Evolutionary conservation across 495 filamentous ascomycete species (phyloP).

Genomic region (Cercophora newfieldiana): DNA sequence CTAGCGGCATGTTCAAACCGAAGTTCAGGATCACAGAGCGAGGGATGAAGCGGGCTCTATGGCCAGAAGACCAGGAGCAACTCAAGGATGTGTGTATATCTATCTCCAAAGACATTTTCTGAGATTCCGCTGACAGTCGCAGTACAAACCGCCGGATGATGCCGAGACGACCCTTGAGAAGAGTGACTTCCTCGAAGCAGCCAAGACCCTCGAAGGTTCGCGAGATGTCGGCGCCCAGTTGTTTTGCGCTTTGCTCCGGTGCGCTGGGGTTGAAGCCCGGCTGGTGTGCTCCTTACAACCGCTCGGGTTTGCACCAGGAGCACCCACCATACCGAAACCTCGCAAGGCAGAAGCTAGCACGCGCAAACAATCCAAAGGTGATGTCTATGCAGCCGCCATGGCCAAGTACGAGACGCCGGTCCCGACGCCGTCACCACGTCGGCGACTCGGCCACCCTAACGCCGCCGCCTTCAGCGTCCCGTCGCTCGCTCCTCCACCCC

Average conservation of each 20-base stretch:
- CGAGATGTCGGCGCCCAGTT: slow-evolving; percentile 88
- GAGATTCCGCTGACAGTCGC: slow-evolving; percentile 26
- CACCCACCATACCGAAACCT: slow-evolving; percentile 50
- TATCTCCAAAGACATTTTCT: neutral
- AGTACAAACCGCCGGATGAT: slow-evolving; percentile 58
- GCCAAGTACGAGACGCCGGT: slow-evolving; percentile 33
- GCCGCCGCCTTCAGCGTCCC: slow-evolving; percentile 42
- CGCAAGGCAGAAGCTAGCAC: slow-evolving; percentile 30
- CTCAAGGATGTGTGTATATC: slow-evolving; percentile 54
- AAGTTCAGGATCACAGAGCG: slow-evolving; percentile 69
- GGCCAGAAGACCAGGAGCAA: slow-evolving; percentile 64
- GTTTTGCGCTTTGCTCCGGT: slow-evolving; percentile 82
- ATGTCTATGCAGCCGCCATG: slow-evolving; percentile 36
- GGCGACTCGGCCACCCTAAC: slow-evolving; percentile 45
- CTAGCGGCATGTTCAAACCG: slow-evolving; percentile 62
- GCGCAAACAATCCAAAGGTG: slow-evolving; percentile 27
- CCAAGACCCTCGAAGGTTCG: slow-evolving; percentile 67
- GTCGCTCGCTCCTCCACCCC: slow-evolving; percentile 24
- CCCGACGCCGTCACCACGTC: slow-evolving; percentile 30
- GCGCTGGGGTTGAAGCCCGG: slow-evolving; percentile 75
- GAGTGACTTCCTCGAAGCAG: slow-evolving; percentile 69
- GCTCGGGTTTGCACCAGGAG: slow-evolving; percentile 66
- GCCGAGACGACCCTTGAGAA: slow-evolving; percentile 55
- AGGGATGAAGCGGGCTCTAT: slow-evolving; percentile 68
- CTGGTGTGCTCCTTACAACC: slow-evolving; percentile 91